phyloP scores from a whole-genome alignment of 257 asterid species.

The Nicotiana noctiflora region DNA sequence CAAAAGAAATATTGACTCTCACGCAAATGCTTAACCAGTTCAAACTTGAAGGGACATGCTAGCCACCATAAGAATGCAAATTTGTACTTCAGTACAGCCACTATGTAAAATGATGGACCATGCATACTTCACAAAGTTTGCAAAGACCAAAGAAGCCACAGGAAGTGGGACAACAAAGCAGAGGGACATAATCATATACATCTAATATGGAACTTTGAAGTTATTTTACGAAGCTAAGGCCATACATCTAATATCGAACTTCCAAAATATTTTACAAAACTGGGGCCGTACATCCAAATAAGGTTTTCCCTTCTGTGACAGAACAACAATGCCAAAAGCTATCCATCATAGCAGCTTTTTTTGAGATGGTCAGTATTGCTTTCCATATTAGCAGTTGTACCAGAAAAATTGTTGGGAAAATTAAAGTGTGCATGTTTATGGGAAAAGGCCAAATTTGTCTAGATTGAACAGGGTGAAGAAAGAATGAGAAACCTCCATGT shows the following conservation, averaged over 20 bases:
- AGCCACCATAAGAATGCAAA: neutral
- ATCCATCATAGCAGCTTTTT: no score
- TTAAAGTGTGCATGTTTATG: neutral
- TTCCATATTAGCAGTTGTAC: neutral
- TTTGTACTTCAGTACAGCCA: neutral
- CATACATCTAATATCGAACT: neutral
- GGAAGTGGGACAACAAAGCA: neutral
- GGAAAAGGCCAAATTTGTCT: neutral
- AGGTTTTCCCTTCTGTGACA: neutral
- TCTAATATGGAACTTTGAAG: neutral
- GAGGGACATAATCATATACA: neutral
- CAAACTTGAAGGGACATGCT: neutral
- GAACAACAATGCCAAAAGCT: neutral
- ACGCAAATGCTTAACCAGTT: constrained; percentile 2
- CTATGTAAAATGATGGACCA: neutral
- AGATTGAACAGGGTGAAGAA: neutral
- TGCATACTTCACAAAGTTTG: neutral
- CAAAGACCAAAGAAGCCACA: neutral
- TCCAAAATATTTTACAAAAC: neutral
- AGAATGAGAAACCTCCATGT: neutral
- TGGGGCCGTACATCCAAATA: neutral
- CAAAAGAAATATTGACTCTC: neutral
- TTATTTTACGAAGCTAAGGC: neutral
- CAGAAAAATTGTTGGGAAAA: neutral
- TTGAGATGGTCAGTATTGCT: no score